Evolutionary conservation across 139 green algal genomes (phyloP).

Genomic region (Micromonas commoda): DNA sequence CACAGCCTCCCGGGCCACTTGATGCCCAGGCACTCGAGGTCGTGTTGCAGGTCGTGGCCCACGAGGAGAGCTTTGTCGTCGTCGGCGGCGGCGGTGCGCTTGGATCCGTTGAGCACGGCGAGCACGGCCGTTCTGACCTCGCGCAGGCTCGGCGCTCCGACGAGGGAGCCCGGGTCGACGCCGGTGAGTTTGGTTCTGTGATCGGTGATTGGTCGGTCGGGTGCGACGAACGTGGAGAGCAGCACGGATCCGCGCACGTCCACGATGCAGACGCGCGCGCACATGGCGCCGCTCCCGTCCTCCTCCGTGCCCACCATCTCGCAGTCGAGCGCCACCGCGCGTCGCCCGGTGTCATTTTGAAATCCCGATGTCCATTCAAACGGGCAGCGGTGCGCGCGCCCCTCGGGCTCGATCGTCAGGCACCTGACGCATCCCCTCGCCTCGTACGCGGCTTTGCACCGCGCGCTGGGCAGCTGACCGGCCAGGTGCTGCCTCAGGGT

Average conservation of each 20-base stretch:
- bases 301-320: conserved; percentile 21
- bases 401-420: neutral
- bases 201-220: neutral
- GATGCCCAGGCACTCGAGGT: conserved; percentile 18
- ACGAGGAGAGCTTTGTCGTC: conserved; percentile 10
- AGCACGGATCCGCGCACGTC: conserved; percentile 3
- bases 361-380: too few relatives aligned
- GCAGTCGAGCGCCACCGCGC: conserved; percentile 30
- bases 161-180: neutral
- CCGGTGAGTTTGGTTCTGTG: conserved; percentile 1
- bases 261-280: conserved; percentile 27
- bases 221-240: conserved; percentile 13
- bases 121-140: neutral
- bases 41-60: conserved; percentile 18
- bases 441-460: conserved; percentile 11
- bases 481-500: conserved; percentile 23
- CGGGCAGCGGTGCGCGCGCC: neutral
- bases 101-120: neutral
- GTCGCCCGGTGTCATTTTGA: neutral
- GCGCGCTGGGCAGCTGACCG: neutral
- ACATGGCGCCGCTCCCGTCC: neutral
- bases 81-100: neutral
- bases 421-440: neutral
- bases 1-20: neutral
- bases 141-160: neutral